Conservation (phyloP, 1,284 basidiomycete species). For the Trametes pubescens region DNA sequence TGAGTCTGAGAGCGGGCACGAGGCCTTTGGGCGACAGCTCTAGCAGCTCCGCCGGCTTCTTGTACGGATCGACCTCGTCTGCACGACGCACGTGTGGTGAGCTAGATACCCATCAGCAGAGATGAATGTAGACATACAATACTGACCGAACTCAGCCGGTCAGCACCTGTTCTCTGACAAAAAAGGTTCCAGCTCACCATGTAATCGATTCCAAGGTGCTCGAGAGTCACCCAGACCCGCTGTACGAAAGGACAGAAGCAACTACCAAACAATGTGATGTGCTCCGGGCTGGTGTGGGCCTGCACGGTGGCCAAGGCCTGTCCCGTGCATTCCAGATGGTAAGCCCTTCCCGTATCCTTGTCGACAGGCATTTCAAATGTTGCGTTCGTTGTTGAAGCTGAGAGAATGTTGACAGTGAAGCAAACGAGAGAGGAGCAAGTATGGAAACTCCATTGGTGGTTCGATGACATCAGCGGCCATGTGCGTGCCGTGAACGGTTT, state of each 20-base stretch:
- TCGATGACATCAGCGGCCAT: constrained; percentile 1
- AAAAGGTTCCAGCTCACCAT: constrained; percentile 45
- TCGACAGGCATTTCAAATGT: constrained; percentile 39
- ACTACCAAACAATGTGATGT: constrained; percentile 72
- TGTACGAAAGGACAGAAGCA: constrained; percentile 84
- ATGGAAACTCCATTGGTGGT: not conserved
- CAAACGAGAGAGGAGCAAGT: not conserved
- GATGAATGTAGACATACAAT: constrained; percentile 41
- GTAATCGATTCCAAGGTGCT: constrained; percentile 69
- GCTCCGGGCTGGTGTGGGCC: constrained; percentile 51
- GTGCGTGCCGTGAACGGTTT: not conserved
- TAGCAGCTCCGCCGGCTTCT: constrained; percentile 80
- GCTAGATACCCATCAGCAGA: not conserved
- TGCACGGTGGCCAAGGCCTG: constrained; percentile 63
- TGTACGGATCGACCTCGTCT: constrained; percentile 86
- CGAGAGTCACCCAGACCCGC: constrained; percentile 73
- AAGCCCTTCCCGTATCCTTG: constrained; percentile 55
- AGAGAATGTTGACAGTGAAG: not conserved
- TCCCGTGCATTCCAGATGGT: constrained; percentile 67
- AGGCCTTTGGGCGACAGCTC: constrained; percentile 83
- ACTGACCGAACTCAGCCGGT: constrained; percentile 34
- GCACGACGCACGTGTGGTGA: not conserved
- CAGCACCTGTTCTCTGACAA: not conserved
- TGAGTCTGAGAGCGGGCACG: constrained; percentile 74
- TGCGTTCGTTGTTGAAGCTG: not conserved